Evolutionary conservation across 306 rosid species (phyloP).

Genomic region (Cicer bijugum): DNA sequence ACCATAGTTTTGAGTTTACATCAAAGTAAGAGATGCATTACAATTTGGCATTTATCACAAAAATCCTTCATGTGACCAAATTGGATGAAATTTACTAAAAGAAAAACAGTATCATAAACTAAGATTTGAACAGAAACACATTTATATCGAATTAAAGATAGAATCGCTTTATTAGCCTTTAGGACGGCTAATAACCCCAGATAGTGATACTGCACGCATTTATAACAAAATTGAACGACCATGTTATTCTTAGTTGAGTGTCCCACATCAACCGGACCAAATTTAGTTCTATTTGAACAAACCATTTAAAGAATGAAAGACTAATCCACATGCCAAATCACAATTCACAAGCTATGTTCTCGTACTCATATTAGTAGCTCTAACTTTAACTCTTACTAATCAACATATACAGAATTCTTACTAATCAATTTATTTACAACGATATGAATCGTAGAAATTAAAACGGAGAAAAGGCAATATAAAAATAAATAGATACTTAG

Average conservation of each 20-base stretch:
- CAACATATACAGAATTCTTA: too few species aligned
- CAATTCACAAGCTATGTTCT: too few species aligned
- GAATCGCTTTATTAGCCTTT: not conserved
- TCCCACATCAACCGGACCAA: conserved; percentile 25
- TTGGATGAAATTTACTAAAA: conserved; percentile 51
- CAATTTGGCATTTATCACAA: too few species aligned
- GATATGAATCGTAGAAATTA: too few species aligned
- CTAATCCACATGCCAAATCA: too few species aligned
- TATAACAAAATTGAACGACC: conserved; percentile 6
- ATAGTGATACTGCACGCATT: conserved; percentile 18
- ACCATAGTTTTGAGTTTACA: too few species aligned
- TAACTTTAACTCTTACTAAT: too few species aligned
- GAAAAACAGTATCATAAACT: conserved; percentile 1
- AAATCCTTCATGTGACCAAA: conserved; percentile 48
- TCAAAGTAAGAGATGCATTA: too few species aligned
- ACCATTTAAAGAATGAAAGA: not conserved
- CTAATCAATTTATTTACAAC: too few species aligned
- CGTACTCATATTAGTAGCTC: too few species aligned
- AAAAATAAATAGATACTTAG: too few species aligned
- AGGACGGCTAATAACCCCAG: conserved; percentile 19
- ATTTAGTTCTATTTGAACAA: not conserved
- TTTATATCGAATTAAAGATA: not conserved
- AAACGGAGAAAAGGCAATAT: too few species aligned
- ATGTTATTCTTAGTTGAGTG: conserved; percentile 28
- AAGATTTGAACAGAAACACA: not conserved